A percentile compares a stretch with the other conserved stretches of the same genome.
These are phyloP conservation scores for Naganishia randhawae DNA, from an alignment of 768 basidiomycete species.

Conservation along the genomic window DNA sequence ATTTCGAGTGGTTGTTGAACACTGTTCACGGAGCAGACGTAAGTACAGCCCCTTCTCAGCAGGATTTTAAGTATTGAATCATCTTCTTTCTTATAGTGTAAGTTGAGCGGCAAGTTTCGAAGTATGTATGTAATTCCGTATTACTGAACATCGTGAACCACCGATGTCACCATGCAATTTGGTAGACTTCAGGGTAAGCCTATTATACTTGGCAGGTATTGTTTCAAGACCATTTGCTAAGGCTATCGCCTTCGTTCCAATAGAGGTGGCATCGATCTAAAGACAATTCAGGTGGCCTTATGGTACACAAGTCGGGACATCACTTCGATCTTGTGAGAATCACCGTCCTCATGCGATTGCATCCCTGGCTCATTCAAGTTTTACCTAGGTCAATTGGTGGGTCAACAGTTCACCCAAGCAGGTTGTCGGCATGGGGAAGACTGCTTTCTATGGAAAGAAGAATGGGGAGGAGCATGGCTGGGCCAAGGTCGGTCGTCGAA, in stretches of 20 bases:
- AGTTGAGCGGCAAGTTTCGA: not conserved
- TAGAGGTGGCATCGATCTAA: constrained; percentile 39
- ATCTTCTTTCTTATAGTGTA: not conserved
- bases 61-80: not conserved
- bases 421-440: constrained; percentile 56
- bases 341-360: not conserved
- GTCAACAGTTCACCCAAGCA: constrained; percentile 55
- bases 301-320: constrained; percentile 56
- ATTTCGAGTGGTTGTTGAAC: constrained; percentile 59
- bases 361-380: not conserved
- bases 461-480: constrained; percentile 56
- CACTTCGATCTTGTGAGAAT: constrained; percentile 55
- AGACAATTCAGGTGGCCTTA: constrained; percentile 54
- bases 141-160: too few species aligned
- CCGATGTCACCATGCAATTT: not conserved
- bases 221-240: not conserved
- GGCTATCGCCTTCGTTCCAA: constrained; percentile 30
- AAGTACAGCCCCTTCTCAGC: constrained; percentile 29
- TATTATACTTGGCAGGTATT: not conserved
- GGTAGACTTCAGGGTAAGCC: not conserved
- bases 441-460: constrained; percentile 57
- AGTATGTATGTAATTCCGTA: not conserved
- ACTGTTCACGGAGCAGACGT: constrained; percentile 58
- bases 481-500: constrained; percentile 43
- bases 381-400: constrained; percentile 56